A percentile compares a stretch with the other conserved stretches of the same genome.
These are phyloP conservation scores for Colletotrichum orbiculare DNA, from an alignment of 2,329 filamentous ascomycete genomes.

Conservation along the genomic window DNA sequence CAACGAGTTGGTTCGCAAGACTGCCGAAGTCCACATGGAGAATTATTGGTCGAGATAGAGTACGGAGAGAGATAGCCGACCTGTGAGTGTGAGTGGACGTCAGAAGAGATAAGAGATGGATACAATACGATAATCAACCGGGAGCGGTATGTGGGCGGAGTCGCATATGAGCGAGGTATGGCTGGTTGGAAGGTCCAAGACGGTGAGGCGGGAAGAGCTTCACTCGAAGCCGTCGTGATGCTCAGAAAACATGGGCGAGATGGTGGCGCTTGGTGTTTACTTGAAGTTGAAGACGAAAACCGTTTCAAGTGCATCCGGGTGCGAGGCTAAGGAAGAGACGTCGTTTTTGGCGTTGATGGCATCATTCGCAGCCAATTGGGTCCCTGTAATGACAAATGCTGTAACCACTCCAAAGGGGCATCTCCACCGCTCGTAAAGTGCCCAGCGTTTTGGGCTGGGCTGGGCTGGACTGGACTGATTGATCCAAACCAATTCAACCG, in stretches of 20 bases:
- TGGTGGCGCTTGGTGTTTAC: background rate
- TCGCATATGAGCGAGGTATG: background rate
- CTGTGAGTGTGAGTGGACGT: background rate
- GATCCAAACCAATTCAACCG: background rate
- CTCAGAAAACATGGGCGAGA: background rate
- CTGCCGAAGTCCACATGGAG: slow-evolving; percentile 14
- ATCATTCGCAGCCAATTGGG: slow-evolving; percentile 30
- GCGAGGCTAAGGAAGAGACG: slow-evolving; percentile 20
- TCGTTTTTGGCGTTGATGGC: slow-evolving; percentile 12
- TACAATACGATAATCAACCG: background rate
- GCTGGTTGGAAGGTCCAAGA: slow-evolving; percentile 16
- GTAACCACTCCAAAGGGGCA: slow-evolving; percentile 4
- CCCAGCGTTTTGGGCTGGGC: slow-evolving; percentile 7
- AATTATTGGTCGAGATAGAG: slow-evolving; percentile 18
- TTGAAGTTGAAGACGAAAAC: background rate
- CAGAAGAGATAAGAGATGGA: slow-evolving; percentile 28
- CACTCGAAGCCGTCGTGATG: slow-evolving; percentile 4
- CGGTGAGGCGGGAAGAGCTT: background rate
- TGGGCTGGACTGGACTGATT: too few species aligned
- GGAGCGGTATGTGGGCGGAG: slow-evolving; percentile 28
- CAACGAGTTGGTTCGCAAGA: background rate
- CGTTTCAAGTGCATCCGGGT: slow-evolving; percentile 1
- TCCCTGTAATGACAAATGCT: slow-evolving; percentile 24
- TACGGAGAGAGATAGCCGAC: slow-evolving; percentile 12
- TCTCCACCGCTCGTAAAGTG: slow-evolving; percentile 26